These are phyloP conservation scores for Primulina eburnea DNA, from an alignment of 257 asterid species.

Conservation along the genomic window DNA sequence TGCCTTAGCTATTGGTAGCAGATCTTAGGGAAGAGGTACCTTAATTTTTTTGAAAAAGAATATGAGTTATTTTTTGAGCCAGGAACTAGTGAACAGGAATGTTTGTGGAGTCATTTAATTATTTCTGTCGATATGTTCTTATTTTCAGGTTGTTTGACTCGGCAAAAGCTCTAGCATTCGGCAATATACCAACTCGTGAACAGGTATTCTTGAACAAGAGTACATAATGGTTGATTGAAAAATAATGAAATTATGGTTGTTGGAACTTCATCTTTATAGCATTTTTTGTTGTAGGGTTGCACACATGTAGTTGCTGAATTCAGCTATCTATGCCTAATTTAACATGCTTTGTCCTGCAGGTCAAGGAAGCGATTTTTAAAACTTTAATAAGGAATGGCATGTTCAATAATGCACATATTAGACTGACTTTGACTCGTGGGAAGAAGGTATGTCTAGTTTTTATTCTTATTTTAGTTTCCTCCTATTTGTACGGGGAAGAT, in stretches of 20 bases:
- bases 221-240: not conserved
- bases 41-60: too few species aligned
- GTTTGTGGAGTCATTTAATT: not conserved
- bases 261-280: not conserved
- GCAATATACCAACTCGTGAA: constrained; percentile 59
- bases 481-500: not conserved
- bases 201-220: constrained; percentile 41
- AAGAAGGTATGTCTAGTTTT: constrained; percentile 51
- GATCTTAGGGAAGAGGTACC: too few species aligned
- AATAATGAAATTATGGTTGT: constrained; percentile 13
- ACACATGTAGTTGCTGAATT: constrained; percentile 1
- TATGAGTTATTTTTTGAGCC: not conserved
- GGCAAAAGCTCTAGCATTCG: constrained; percentile 84
- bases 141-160: constrained; percentile 78
- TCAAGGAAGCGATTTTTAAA: constrained; percentile 81
- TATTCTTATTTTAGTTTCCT: not conserved
- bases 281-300: not conserved
- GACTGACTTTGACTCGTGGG: constrained; percentile 93
- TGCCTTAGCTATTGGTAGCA: too few species aligned
- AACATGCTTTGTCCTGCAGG: constrained; percentile 48
- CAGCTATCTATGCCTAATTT: constrained; percentile 1
- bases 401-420: constrained; percentile 72
- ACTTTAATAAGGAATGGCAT: constrained; percentile 83
- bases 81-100: not conserved
- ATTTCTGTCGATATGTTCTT: not conserved